Evolutionary conservation across 2,329 filamentous ascomycete genomes (phyloP), one percentile per base, ranked within the genome.

Genomic region (Paraconiothyrium sp.): DNA sequence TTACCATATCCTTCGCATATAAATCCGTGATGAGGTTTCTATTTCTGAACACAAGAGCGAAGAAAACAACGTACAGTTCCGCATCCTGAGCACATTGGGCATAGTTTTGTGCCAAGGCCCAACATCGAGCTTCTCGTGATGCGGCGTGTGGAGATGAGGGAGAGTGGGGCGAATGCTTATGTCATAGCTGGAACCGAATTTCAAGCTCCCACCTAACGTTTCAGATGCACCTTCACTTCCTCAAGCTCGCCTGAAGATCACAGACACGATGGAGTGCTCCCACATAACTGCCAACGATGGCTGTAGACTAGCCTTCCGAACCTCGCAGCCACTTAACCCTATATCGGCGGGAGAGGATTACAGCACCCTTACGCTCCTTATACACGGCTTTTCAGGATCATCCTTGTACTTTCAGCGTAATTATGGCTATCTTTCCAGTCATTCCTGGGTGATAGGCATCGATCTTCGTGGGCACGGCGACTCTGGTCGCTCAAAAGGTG

Each of bases 381-480:
- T 56, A 22, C 54, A 56, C 30, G 54, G 54, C 11, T 56, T 56
- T 11, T 56, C 54, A 14, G 54, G 54, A 8, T 56, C 54, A 16
- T 56, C 54, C 7, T 24, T 43, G 4, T 56, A 56, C n/a, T 56
- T 56, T 27, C 41, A 56, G 30, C 54, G 27, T 30, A 56, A 56
- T 13, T 46, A 35, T 14, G 16, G 37, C 9, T 16, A 43, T 16
- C 54, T 56, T 10, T 47, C 54, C 8, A 2, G 9, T 2, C 11
- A 27, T 13, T 35, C 27, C 20, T 56, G 54, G 54, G 54, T 56
- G 11, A 47, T 56, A 24, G 54, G 39, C 1, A 37, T 56, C 20
- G 54, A 56, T 47, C 54, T 56, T 41, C 54, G 54, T 34, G 54
- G 54, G 14, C 54, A 56, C 20, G 54, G 54, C n/a, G 11, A 47